Conservation (phyloP, 495 filamentous ascomycete species). For the Pyrenula massariospora region DNA sequence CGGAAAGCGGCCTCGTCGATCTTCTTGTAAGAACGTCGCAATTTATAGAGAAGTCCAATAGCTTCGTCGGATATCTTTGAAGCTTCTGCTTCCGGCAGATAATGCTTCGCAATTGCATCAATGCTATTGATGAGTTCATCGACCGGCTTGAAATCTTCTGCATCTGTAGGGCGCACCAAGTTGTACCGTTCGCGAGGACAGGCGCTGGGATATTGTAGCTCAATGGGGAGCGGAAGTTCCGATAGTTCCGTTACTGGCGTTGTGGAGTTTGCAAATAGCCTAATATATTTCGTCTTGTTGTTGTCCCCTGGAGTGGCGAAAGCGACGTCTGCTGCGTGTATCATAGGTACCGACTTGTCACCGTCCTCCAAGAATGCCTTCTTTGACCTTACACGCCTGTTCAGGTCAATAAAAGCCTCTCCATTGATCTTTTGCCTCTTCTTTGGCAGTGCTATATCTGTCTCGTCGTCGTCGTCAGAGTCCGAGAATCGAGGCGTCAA, state of each 20-base stretch:
- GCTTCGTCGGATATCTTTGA: slow-evolving; percentile 59
- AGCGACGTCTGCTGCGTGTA: slow-evolving; percentile 61
- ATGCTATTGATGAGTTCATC: slow-evolving; percentile 76
- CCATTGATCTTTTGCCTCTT: slow-evolving; percentile 50
- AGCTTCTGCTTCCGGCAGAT: slow-evolving; percentile 55
- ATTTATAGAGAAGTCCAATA: slow-evolving; percentile 56
- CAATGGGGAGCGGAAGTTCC: slow-evolving; percentile 22
- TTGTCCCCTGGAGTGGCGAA: slow-evolving; percentile 20
- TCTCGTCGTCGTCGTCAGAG: slow-evolving; percentile 15
- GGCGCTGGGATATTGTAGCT: slow-evolving; percentile 62
- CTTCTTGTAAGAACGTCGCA: slow-evolving; percentile 42
- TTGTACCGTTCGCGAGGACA: slow-evolving; percentile 64
- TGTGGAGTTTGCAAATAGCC: slow-evolving; percentile 31
- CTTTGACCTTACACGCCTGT: slow-evolving; percentile 46
- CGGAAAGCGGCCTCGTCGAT: slow-evolving; percentile 54
- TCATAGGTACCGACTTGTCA: slow-evolving; percentile 36
- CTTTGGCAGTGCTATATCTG: slow-evolving; percentile 44
- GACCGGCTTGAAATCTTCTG: slow-evolving; percentile 68
- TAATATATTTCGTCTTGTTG: slow-evolving; percentile 29
- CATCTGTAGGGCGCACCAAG: slow-evolving; percentile 62
- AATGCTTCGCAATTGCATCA: slow-evolving; percentile 57
- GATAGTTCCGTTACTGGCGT: slow-evolving; percentile 33
- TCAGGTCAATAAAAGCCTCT: slow-evolving; percentile 29
- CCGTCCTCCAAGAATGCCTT: slow-evolving; percentile 48
- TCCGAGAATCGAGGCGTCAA: background rate